Conservation (phyloP, 2,329 filamentous ascomycete species). For the Alternaria rosae region DNA sequence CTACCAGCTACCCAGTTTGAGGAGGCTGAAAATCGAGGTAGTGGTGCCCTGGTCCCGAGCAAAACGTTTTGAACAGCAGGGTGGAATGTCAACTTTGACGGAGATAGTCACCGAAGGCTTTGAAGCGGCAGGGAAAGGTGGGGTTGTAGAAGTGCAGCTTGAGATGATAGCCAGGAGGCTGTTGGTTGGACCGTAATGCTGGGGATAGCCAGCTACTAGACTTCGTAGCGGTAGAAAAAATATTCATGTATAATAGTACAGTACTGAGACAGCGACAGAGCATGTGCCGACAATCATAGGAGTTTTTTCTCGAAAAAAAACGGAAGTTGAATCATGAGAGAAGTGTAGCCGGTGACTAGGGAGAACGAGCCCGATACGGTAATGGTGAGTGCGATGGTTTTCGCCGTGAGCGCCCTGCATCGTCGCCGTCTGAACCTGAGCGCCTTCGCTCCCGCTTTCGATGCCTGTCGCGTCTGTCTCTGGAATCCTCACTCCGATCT, state of each 20-base stretch:
- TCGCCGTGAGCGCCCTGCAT: constrained; percentile 15
- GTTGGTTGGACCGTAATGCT: background rate
- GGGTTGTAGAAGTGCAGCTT: background rate
- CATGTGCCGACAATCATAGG: background rate
- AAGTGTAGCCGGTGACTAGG: background rate
- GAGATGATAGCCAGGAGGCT: background rate
- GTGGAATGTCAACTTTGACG: background rate
- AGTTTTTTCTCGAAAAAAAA: no score
- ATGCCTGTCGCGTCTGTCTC: constrained; percentile 14
- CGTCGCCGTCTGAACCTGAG: constrained; percentile 14
- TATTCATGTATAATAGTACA: background rate
- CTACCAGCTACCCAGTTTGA: background rate
- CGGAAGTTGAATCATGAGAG: no score
- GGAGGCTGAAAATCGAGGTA: background rate
- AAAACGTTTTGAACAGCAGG: background rate
- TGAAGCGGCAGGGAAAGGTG: background rate
- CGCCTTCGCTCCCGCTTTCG: constrained; percentile 17
- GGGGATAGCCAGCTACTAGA: background rate
- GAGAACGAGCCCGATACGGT: constrained; percentile 29
- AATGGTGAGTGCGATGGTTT: constrained; percentile 24
- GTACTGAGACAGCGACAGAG: background rate
- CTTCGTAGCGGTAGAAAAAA: background rate
- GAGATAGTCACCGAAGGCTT: background rate
- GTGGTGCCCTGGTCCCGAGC: background rate
- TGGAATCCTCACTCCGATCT: constrained; percentile 20